Evolutionary conservation across 2,329 filamentous ascomycete species (phyloP), one percentile per base, ranked within the genome.

Genomic region (Pyrenochaeta sp.): DNA sequence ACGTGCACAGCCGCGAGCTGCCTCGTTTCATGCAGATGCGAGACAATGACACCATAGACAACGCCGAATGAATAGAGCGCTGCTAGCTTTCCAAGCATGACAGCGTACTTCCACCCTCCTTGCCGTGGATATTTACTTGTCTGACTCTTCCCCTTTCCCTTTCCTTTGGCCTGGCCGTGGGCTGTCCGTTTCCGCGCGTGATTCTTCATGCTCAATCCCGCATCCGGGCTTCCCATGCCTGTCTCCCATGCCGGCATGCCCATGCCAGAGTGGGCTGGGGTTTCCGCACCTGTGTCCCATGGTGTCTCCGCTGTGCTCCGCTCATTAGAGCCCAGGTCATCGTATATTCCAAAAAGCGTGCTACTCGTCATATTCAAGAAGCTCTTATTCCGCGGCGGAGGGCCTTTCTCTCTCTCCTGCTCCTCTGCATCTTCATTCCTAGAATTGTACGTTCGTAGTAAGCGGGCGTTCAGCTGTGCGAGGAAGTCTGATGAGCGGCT

Each of bases 301-400:
- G 92, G 92, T 10, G 90, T 93, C 54, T 84, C 82, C 2, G 83
- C 77, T 61, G 89, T 88, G 64, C 87, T 86, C 42, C 60, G 49
- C 22, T 70, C 69, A 51, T 61, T 66, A 12, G 58, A 58, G 42
- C 65, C 68, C n/a, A 68, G 67, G 52, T 74, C 74, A 47, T 74
- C 89, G 81, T 96, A 99, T 71, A 99, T 99, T 53, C 95, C 94
- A 67, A 90, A 91, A 5, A 99, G 85, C 0, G 95, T 97, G 2
- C 92, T 93, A 9, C 91, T 90, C 3, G 92, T 97, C 59, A 99
- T 84, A 74, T 97, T 96, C 72, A 93, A 82, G 56, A 92, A 86
- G 9, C 92, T 97, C 64, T 90, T 88, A 25, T 89, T 91, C 57
- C 91, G 88, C 72, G 43, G 82, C 50, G 84, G 79, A 57, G 65